Conservation (phyloP, 495 filamentous ascomycete species). For the Talaromyces thailandensis region DNA sequence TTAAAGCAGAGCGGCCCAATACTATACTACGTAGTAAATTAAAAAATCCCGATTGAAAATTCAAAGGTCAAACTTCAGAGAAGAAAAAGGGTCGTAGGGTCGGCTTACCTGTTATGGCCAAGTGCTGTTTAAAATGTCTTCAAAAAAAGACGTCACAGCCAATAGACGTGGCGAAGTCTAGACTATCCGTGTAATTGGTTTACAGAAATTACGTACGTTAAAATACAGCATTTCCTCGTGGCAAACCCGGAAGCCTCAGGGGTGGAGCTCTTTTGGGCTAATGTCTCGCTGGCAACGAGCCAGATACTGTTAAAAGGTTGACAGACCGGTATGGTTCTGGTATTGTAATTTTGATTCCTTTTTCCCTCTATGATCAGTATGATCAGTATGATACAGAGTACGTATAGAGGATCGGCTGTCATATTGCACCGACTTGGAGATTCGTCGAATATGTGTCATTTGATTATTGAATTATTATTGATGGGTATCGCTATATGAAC, state of each 20-base stretch:
- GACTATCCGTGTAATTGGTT: neutral
- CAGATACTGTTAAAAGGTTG: neutral
- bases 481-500: neutral
- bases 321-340: neutral
- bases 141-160: neutral
- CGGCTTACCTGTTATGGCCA: neutral
- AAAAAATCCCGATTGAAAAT: neutral
- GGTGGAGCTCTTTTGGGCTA: neutral
- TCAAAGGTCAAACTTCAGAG: neutral
- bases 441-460: neutral
- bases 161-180: neutral
- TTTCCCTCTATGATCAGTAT: too few species aligned
- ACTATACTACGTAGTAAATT: too few species aligned
- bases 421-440: neutral
- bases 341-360: neutral
- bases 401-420: neutral
- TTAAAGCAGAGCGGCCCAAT: neutral
- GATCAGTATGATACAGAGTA: too few species aligned
- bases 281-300: neutral
- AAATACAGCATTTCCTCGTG: neutral
- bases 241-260: neutral
- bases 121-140: neutral
- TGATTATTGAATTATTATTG: neutral
- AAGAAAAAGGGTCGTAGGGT: neutral
- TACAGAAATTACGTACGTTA: neutral